phyloP scores from a whole-genome alignment of 495 filamentous ascomycete genomes.

The Podospora bellae-mahoneyi region DNA sequence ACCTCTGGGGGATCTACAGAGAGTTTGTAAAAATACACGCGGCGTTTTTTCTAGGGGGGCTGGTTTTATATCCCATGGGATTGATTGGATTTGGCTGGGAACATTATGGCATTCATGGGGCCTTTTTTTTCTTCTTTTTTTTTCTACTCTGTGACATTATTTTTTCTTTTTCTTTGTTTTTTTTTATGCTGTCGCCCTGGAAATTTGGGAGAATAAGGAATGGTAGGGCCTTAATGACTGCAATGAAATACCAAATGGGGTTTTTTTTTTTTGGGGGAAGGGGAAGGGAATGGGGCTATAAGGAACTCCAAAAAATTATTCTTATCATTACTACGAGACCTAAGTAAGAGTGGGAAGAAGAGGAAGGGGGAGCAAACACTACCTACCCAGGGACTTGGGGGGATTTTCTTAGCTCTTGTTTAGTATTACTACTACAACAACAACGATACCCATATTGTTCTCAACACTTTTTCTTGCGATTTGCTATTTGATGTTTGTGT shows the following conservation, averaged over 20 bases:
- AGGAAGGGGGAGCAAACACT: no score
- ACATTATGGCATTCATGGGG: neutral
- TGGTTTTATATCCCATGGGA: no score
- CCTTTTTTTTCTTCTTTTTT: slow-evolving; percentile 10
- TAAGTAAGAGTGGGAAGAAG: no score
- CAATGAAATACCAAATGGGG: slow-evolving; percentile 9
- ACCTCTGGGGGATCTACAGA: neutral
- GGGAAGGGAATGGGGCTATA: neutral
- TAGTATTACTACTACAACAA: neutral
- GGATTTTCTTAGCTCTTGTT: neutral
- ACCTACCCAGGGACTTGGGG: no score
- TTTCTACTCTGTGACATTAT: slow-evolving; percentile 17
- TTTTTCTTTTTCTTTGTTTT: slow-evolving; percentile 7
- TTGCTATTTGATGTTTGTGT: neutral
- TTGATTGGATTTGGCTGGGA: neutral
- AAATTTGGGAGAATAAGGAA: neutral
- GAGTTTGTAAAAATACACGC: neutral
- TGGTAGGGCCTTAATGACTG: slow-evolving; percentile 9
- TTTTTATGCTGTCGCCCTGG: neutral
- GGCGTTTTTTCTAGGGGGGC: neutral
- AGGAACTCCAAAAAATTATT: neutral
- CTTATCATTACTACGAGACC: no score
- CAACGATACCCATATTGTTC: slow-evolving; percentile 11
- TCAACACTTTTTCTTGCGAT: slow-evolving; percentile 13
- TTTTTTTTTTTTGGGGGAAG: neutral